Base-by-base conservation (phyloP, 768 basidiomycete species). In the Fistulinella prunicolor region DNA sequence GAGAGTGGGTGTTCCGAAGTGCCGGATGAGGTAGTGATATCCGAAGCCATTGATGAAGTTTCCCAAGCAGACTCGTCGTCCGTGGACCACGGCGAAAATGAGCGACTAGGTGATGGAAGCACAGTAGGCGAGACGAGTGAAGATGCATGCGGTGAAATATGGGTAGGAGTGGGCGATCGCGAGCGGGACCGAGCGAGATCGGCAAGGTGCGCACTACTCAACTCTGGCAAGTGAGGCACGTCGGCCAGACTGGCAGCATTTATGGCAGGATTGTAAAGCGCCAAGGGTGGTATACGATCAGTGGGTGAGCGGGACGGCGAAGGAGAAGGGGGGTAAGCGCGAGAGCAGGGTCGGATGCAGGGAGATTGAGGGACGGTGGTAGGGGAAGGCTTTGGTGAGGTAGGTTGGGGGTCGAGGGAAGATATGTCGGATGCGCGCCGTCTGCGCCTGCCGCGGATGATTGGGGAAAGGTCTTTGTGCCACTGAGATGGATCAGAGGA, bases 21-120 rank as follows among this genome's bases (percentile, higher is more conserved):
- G 22, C 63, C 71, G 8, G 83, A 78, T 3, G 79, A 79, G 10
- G 80, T 80, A 14, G 85, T 83, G 9, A 78, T 72, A 9, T 81
- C 77, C 3, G 84, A 85, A 1, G 78, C 75, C 13, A 70, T 73
- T 16, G 86, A 89, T 26, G 79, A 81, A 3, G 83, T 80, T 51
- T 88, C 86, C 83, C 85, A 88, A 30, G 76, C 77, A 7, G 83
- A 87, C 48, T 89, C 86, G 54, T 86, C 87, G 48, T 89, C 86
- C 3, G 84, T 86, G 14, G 83, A 80, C 82, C 82, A 88, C 2
- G 85, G 78, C 0, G 85, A 86, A 47, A 71, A 42, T 12, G 63
- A 66, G 30, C 47, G 58, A 44, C 32, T 39, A 14, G 53, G 53
- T 16, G 57, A 47, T 17, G 53, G 52, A 34, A 52, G 48, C 29